phyloP scores from a whole-genome alignment of 1,284 basidiomycete species.

The Cutaneotrichosporon sp. region DNA sequence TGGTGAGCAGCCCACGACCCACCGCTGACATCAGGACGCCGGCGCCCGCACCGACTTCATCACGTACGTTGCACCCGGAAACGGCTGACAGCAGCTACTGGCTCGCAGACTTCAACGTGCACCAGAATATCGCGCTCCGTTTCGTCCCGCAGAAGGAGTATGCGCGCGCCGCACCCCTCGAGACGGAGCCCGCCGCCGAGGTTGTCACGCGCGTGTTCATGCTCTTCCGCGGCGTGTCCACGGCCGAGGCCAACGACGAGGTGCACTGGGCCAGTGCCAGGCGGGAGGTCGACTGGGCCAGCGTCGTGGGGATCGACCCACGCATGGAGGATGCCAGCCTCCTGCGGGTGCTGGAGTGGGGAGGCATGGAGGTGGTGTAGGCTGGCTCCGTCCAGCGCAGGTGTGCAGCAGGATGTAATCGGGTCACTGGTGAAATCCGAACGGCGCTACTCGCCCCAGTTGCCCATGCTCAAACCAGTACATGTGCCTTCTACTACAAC shows the following conservation, averaged over 20 bases:
- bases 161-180: slow-evolving; percentile 53
- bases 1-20: slow-evolving; percentile 30
- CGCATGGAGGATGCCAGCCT: slow-evolving; percentile 27
- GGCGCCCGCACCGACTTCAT: not conserved
- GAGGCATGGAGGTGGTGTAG: slow-evolving; percentile 49
- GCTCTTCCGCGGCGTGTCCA: slow-evolving; percentile 57
- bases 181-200: slow-evolving; percentile 55
- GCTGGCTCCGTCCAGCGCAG: too few species aligned
- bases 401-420: too few species aligned
- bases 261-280: slow-evolving; percentile 36
- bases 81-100: slow-evolving; percentile 47
- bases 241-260: slow-evolving; percentile 25
- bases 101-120: slow-evolving; percentile 51
- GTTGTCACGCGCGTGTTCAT: slow-evolving; percentile 58
- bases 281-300: slow-evolving; percentile 28
- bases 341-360: slow-evolving; percentile 55
- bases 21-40: not conserved
- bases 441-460: too few species aligned
- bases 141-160: slow-evolving; percentile 57
- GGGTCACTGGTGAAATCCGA: too few species aligned
- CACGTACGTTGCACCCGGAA: not conserved
- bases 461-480: not conserved
- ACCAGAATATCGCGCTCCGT: slow-evolving; percentile 56
- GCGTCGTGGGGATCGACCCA: slow-evolving; percentile 40
- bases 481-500: not conserved